Percentiles rank a stretch among this genome's conserved stretches.
These are phyloP conservation scores for Paxillus ammoniavirescens DNA, from an alignment of 768 basidiomycete species.

Conservation along the genomic window DNA sequence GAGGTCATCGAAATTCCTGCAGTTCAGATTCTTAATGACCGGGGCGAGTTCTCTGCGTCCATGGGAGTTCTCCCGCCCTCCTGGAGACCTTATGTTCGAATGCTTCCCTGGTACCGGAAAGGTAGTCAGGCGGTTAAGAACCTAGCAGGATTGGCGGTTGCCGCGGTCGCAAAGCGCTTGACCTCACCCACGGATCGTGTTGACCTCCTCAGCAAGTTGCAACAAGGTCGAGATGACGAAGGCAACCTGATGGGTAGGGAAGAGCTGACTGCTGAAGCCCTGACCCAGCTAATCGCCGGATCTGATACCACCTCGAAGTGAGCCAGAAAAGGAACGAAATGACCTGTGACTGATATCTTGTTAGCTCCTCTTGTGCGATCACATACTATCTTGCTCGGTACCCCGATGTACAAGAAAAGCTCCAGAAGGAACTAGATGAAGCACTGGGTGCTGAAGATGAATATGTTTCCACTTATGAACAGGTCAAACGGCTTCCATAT, in stretches of 20 bases:
- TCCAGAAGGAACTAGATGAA: slow-evolving; percentile 74
- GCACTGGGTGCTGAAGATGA: slow-evolving; percentile 60
- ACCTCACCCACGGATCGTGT: slow-evolving; percentile 66
- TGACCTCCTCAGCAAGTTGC: slow-evolving; percentile 81
- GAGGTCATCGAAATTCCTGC: slow-evolving; percentile 70
- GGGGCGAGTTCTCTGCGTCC: slow-evolving; percentile 84
- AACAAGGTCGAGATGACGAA: slow-evolving; percentile 69
- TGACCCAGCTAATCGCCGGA: slow-evolving; percentile 85
- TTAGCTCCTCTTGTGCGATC: slow-evolving; percentile 86
- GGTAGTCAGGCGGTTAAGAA: slow-evolving; percentile 66
- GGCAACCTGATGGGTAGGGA: slow-evolving; percentile 78
- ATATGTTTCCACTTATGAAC: slow-evolving; percentile 57
- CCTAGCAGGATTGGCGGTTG: slow-evolving; percentile 76
- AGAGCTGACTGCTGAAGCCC: slow-evolving; percentile 86
- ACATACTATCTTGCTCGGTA: slow-evolving; percentile 77
- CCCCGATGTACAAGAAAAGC: slow-evolving; percentile 60
- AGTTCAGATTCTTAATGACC: slow-evolving; percentile 81
- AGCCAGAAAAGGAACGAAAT: slow-evolving; percentile 17
- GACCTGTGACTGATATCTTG: background rate
- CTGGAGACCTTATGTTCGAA: slow-evolving; percentile 63
- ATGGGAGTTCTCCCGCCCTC: slow-evolving; percentile 75
- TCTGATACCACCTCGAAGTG: slow-evolving; percentile 94
- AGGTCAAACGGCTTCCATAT: slow-evolving; percentile 73
- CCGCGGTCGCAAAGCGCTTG: slow-evolving; percentile 77
- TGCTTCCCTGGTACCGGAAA: slow-evolving; percentile 73